Conservation (phyloP, 768 basidiomycete genomes). For the Russula dissimulans region DNA sequence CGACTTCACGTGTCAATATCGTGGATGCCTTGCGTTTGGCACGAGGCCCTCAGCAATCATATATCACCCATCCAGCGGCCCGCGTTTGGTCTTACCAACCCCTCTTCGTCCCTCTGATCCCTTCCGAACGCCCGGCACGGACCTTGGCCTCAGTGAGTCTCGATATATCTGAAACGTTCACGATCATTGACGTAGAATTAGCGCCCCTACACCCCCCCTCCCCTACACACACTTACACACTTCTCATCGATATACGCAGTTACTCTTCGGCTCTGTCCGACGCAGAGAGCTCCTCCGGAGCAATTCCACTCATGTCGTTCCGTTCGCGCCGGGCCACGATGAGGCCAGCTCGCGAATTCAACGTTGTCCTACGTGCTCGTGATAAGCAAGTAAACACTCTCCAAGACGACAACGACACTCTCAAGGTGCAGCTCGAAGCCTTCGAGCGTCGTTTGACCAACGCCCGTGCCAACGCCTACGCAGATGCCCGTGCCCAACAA, state of each 20-base stretch:
- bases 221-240: background rate
- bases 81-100: background rate
- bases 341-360: constrained; percentile 13
- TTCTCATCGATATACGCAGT: background rate
- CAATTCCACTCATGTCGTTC: constrained; percentile 1
- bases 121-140: background rate
- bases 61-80: constrained; percentile 3
- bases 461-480: constrained; percentile 10
- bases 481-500: constrained; percentile 11
- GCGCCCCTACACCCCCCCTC: no score
- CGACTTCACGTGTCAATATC: constrained; percentile 9
- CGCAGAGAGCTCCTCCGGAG: background rate
- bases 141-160: background rate
- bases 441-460: constrained; percentile 14
- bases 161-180: background rate
- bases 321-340: constrained; percentile 13
- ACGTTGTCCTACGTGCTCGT: constrained; percentile 15
- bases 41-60: constrained; percentile 13
- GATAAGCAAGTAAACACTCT: constrained; percentile 14
- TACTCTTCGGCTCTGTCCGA: background rate
- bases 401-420: constrained; percentile 8
- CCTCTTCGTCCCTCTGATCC: background rate
- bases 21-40: constrained; percentile 16
- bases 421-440: constrained; percentile 12
- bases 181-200: background rate